Percentiles rank a stretch among this genome's conserved stretches.
phyloP scores from a whole-genome alignment of 805 yeast species.

The Yarrowia deformans region DNA sequence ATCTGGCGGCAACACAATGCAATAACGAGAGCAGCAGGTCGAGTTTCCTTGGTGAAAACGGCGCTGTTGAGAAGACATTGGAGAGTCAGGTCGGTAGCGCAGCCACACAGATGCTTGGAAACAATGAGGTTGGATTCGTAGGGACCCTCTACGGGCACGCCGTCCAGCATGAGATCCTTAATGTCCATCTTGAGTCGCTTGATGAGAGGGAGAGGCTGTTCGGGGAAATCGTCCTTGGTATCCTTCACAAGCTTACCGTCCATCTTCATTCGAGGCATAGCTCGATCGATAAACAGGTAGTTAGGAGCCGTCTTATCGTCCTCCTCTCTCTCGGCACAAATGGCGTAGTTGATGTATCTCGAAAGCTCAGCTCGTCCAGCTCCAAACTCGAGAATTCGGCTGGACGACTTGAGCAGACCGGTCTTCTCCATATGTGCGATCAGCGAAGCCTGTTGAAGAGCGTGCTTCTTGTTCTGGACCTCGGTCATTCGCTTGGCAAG shows the following conservation, averaged over 20 bases:
- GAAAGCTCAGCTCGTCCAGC: slow-evolving; percentile 90
- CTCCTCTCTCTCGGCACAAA: slow-evolving; percentile 23
- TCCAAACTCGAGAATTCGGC: slow-evolving; percentile 75
- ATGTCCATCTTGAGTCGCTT: slow-evolving; percentile 75
- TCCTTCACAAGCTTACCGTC: slow-evolving; percentile 74
- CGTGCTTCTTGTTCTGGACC: slow-evolving; percentile 72
- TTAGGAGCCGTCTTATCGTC: slow-evolving; percentile 41
- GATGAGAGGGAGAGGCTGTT: slow-evolving; percentile 50
- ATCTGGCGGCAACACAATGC: slow-evolving; percentile 96
- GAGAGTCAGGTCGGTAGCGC: slow-evolving; percentile 87
- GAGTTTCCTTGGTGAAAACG: slow-evolving; percentile 10
- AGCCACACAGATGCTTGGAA: slow-evolving; percentile 92
- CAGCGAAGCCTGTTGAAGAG: slow-evolving; percentile 80
- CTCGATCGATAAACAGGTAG: slow-evolving; percentile 75
- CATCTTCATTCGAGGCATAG: slow-evolving; percentile 77
- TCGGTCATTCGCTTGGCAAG: slow-evolving; percentile 57
- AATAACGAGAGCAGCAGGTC: slow-evolving; percentile 57
- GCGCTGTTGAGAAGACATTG: slow-evolving; percentile 61
- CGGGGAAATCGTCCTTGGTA: slow-evolving; percentile 43
- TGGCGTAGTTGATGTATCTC: slow-evolving; percentile 58
- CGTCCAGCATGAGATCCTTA: slow-evolving; percentile 68
- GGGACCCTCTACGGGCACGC: slow-evolving; percentile 49
- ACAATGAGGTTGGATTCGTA: slow-evolving; percentile 52
- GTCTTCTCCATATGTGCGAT: slow-evolving; percentile 66
- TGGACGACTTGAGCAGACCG: slow-evolving; percentile 51